Evolutionary conservation across 345 rosid species (phyloP).

Genomic region (Salix udensis): DNA sequence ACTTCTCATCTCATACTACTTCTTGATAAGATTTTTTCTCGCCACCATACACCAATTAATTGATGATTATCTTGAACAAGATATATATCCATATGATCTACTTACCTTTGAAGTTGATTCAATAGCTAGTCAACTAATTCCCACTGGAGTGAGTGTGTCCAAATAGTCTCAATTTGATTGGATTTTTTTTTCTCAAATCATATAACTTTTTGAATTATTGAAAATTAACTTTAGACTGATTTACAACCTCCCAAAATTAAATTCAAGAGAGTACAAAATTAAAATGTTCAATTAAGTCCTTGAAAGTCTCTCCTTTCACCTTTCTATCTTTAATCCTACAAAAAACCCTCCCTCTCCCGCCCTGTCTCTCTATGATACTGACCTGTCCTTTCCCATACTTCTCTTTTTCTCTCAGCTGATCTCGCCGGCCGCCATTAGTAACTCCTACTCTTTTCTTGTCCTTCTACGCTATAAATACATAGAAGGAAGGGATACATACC

Average conservation of each 20-base stretch:
- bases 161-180: too few species aligned
- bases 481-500: neutral
- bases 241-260: neutral
- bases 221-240: too few species aligned
- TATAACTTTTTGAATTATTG: too few species aligned
- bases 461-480: neutral
- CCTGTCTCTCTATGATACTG: neutral
- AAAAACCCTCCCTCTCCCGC: constrained; percentile 2
- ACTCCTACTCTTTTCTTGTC: constrained; percentile 2
- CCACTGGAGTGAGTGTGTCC: too few species aligned
- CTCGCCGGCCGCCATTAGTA: constrained; percentile 27
- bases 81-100: neutral
- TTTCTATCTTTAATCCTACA: neutral
- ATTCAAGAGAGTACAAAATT: neutral
- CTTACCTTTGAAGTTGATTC: neutral
- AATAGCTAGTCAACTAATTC: too few species aligned
- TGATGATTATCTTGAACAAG: neutral
- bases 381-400: neutral
- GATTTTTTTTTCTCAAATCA: too few species aligned
- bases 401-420: neutral
- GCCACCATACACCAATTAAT: too few species aligned
- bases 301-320: neutral
- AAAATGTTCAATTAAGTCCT: neutral
- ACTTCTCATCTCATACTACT: too few species aligned
- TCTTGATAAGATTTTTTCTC: too few species aligned